Evolutionary conservation across 495 filamentous ascomycete species (phyloP), one percentile per base, ranked within the genome.

Genomic region (Penicillium canescens): DNA sequence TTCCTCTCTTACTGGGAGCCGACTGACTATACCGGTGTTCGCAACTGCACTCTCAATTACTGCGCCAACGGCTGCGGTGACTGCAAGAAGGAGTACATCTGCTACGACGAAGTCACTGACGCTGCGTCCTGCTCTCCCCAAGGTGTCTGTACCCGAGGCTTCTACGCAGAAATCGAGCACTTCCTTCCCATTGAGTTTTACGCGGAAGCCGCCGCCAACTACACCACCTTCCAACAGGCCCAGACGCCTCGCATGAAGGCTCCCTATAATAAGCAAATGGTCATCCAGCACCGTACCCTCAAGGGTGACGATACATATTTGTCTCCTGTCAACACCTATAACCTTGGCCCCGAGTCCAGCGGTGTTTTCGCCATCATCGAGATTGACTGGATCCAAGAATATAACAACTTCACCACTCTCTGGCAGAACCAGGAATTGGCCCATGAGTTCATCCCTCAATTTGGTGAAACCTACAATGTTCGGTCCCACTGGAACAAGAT

Each of bases 401-500:
- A 57, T 33, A 63, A 63, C 53, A 42, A 56, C 46, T 63, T 49
- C 33, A 51, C 48, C 33, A 50, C 49, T 38, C 46, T 51, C 18
- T 63, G 47, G 45, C 37, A 48, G 12, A 50, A 57, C 46, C 60
- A 63, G 46, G 53, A 59, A 2, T 38, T 56, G 46, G 46, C 46
- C 23, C 16, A 37, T 39, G 42, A 47, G 16, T 64, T 57, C 46
- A 21, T 60, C n/a, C 41, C 54, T 18, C 6, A 49, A 11, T 64
- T 64, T 31, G 61, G 61, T 49, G 45, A 54, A 37, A 42, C 34
- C 24, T 64, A 57, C 42, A 57, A 64, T 46, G 61, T 55, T 46
- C 50, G 56, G 7, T 41, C 57, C 11, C 57, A 64, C 50, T 64
- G 61, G 61, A 64, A 64, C 50, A 64, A 64, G 46, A 63, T 63